Evolutionary conservation across 2,329 filamentous ascomycete species (phyloP), one percentile per base, ranked within the genome.

Genomic region (Exophiala sideris): DNA sequence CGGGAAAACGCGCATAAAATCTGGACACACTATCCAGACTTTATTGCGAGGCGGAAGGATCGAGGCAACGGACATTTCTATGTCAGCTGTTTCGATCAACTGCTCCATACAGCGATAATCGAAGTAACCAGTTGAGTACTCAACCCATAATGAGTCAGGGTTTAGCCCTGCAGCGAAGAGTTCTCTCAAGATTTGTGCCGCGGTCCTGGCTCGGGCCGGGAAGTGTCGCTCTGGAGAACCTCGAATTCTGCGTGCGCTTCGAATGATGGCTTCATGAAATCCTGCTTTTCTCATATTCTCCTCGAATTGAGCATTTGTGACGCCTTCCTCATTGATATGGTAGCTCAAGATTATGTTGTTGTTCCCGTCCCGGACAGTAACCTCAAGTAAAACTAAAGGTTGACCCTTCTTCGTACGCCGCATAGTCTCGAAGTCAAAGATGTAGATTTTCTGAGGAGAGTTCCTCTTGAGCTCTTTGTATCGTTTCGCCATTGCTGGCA

Each of bases 81-180:
- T 29, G 4, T 40, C 40, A 24, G 49, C 49, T 38, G 45, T 11
- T 52, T 32, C 12, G 18, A 52, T 45, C 10, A 52, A 29, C n/a
- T 45, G n/a, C 40, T 45, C 40, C 49, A 52, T 52, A 32, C 49
- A 52, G 10, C 20, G 21, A n/a, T 41, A 41, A 36, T 52, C 49
- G 38, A 52, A 52, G 14, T 7, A 42, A 32, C 20, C n/a, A 14
- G 24, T 39, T 11, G 40, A 52, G 29, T 52, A 45, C 36, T 52
- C 49, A 24, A 52, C 34, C 49, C 49, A 52, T 18, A 52, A 32
- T 18, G 29, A 36, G 18, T 45, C 34, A 34, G 40, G 40, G 18
- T 44, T 45, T 24, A 52, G 42, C 12, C 49, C 49, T 45, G 49
- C 49, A n/a, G 6, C 10, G n/a, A 45, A 10, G 20, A 45, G 49